Evolutionary conservation across 768 basidiomycete genomes (phyloP).

Genomic region (Zangia roseola): DNA sequence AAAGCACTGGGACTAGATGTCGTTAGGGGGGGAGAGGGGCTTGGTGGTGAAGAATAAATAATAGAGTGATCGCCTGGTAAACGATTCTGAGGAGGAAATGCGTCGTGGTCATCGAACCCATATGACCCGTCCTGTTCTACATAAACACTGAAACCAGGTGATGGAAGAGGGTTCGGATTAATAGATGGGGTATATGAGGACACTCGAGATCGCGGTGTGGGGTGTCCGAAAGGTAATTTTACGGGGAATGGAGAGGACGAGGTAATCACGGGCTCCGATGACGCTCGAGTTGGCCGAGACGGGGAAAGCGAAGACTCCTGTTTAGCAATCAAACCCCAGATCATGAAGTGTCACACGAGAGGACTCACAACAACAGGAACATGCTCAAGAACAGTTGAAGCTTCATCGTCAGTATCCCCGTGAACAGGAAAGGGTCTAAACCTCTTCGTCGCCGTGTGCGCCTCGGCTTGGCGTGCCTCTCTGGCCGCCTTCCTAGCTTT

Average conservation of each 20-base stretch:
- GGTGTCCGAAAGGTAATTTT: slow-evolving; percentile 2
- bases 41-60: slow-evolving; percentile 11
- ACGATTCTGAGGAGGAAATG: neutral
- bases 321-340: neutral
- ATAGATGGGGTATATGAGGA: slow-evolving; percentile 10
- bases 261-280: slow-evolving; percentile 12
- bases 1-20: slow-evolving; percentile 19
- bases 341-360: neutral
- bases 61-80: slow-evolving; percentile 4
- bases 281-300: slow-evolving; percentile 4
- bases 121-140: slow-evolving; percentile 15
- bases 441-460: slow-evolving; percentile 14
- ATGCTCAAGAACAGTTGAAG: neutral
- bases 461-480: slow-evolving; percentile 13
- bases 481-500: slow-evolving; percentile 16
- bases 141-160: slow-evolving; percentile 14
- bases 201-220: neutral
- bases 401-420: neutral
- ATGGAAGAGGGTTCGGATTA: neutral
- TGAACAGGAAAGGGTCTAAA: slow-evolving; percentile 29
- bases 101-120: slow-evolving; percentile 9
- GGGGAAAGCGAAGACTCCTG: slow-evolving; percentile 10
- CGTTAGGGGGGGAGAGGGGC: slow-evolving; percentile 13
- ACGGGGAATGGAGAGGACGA: slow-evolving; percentile 2
- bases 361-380: slow-evolving; percentile 13